These are phyloP conservation scores for Alternaria hordeiaustralica DNA, from an alignment of 2,329 filamentous ascomycete genomes.

Conservation along the genomic window DNA sequence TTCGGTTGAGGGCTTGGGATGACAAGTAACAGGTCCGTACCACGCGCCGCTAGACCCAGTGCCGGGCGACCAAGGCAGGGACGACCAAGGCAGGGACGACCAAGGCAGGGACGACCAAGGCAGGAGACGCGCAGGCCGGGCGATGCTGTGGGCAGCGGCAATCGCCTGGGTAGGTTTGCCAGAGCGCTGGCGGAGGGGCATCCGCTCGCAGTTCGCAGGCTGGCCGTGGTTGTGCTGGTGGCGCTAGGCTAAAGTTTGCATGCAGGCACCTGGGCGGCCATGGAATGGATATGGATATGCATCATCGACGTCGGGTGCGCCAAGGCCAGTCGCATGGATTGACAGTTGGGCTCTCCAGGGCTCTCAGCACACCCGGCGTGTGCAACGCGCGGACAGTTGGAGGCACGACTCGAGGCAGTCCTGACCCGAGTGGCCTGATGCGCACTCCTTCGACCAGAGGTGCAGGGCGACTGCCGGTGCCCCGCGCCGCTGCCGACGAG, in stretches of 20 bases:
- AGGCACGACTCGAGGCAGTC: background rate
- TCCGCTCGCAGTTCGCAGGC: background rate
- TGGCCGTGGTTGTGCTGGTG: background rate
- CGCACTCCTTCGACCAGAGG: background rate
- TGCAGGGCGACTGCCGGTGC: slow-evolving; percentile 2
- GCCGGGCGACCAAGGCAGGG: background rate
- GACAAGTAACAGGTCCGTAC: slow-evolving; percentile 1
- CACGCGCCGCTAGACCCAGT: background rate
- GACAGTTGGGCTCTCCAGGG: background rate
- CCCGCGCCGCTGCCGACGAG: slow-evolving; percentile 5
- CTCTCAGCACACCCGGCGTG: background rate
- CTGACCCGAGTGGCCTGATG: background rate
- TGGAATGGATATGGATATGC: background rate
- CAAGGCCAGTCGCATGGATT: slow-evolving; percentile 3
- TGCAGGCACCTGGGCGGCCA: background rate
- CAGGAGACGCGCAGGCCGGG: background rate
- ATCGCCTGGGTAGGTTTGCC: background rate
- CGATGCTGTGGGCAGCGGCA: slow-evolving; percentile 10
- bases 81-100: no score
- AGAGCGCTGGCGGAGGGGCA: background rate
- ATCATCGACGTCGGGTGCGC: background rate
- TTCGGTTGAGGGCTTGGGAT: background rate
- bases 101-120: background rate
- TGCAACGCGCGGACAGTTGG: background rate
- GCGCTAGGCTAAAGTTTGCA: background rate